Evolutionary conservation across 192 early-diverging fungal species (phyloP).

Genomic region (Kickxella alabastrina): DNA sequence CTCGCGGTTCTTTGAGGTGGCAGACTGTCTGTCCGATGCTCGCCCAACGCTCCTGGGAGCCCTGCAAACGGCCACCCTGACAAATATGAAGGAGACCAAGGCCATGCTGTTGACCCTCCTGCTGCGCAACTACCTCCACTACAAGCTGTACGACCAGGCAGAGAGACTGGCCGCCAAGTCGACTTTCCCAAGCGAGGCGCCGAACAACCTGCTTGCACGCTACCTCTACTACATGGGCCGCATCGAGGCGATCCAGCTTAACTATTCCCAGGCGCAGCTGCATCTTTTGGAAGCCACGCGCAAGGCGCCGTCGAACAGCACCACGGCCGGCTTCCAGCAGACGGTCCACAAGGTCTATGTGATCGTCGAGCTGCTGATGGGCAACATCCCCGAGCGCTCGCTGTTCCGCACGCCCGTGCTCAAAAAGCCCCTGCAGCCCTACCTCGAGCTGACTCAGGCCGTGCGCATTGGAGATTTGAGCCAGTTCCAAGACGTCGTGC

Average conservation of each 20-base stretch:
- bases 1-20: conserved; percentile 84
- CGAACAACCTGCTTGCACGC: conserved; percentile 89
- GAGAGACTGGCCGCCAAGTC: conserved; percentile 94
- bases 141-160: conserved; percentile 96
- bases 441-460: conserved; percentile 94
- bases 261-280: conserved; percentile 88
- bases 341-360: conserved; percentile 92
- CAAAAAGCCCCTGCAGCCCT: conserved; percentile 81
- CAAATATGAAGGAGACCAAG: conserved; percentile 82
- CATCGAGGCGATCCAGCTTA: conserved; percentile 97
- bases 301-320: conserved; percentile 85
- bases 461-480: conserved; percentile 92
- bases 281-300: conserved; percentile 90
- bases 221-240: conserved; percentile 96
- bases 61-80: conserved; percentile 86
- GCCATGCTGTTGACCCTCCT: conserved; percentile 88
- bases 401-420: conserved; percentile 86
- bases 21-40: conserved; percentile 65
- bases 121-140: conserved; percentile 87
- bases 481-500: conserved; percentile 88
- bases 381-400: conserved; percentile 94
- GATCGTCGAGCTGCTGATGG: conserved; percentile 97
- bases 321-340: conserved; percentile 93
- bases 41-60: conserved; percentile 75
- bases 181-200: conserved; percentile 83